Percentiles rank a stretch among this genome's conserved stretches.
Evolutionary conservation across 345 rosid genomes (phyloP).

Genomic region (Salix arbutifolia): DNA sequence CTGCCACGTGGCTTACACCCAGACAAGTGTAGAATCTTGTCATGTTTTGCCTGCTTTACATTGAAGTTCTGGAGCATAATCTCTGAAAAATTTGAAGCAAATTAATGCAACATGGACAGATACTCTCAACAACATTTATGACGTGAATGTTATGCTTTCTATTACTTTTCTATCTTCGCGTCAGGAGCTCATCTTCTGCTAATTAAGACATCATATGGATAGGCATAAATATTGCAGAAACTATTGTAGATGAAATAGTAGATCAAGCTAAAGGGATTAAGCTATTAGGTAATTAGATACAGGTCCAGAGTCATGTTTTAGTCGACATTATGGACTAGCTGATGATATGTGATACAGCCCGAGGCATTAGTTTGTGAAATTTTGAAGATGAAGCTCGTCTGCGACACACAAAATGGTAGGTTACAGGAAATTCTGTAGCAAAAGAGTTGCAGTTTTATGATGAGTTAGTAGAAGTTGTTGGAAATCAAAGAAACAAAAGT

Average conservation of each 20-base stretch:
- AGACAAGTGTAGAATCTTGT: constrained; percentile 46
- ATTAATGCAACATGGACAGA: neutral
- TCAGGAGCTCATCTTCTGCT: neutral
- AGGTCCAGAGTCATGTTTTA: no score
- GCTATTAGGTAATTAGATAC: neutral
- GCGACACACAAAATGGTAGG: no score
- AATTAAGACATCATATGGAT: neutral
- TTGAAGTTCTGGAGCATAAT: neutral
- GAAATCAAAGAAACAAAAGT: no score
- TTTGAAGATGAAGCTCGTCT: no score
- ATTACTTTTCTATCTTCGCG: no score
- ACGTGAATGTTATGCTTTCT: neutral
- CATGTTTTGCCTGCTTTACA: neutral
- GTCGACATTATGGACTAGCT: no score
- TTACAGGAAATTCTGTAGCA: no score
- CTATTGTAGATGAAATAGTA: neutral
- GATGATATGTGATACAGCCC: no score
- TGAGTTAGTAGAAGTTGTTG: no score
- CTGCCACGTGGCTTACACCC: constrained; percentile 75
- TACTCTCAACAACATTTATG: neutral
- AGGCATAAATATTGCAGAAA: neutral
- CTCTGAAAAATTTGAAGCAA: neutral
- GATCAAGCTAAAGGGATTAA: neutral
- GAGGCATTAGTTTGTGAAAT: no score
- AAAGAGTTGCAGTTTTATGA: no score